Conservation (phyloP, 805 yeast species). For the Danielia oregonensis region DNA sequence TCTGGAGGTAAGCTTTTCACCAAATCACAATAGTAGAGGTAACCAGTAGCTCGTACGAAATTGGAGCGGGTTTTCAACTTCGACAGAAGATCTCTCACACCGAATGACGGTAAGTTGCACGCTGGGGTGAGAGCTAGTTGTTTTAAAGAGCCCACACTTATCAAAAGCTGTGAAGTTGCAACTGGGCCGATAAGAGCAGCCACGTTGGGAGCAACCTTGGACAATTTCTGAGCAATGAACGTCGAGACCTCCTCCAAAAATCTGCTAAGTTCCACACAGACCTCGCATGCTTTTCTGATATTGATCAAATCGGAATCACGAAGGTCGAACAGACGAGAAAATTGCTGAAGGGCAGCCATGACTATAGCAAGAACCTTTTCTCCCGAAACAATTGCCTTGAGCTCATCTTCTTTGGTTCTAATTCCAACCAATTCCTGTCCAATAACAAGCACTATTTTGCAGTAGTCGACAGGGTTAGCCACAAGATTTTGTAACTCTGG, state of each 20-base stretch:
- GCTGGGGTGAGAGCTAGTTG: constrained; percentile 70
- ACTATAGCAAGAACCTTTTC: constrained; percentile 70
- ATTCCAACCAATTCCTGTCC: constrained; percentile 43
- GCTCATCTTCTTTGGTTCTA: constrained; percentile 26
- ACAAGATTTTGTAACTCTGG: constrained; percentile 68
- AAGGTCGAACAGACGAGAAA: constrained; percentile 6
- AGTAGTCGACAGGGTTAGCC: constrained; percentile 59
- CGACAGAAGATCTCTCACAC: constrained; percentile 44
- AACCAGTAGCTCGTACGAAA: constrained; percentile 64
- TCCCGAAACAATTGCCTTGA: constrained; percentile 45
- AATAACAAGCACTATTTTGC: constrained; percentile 46
- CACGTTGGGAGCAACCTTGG: constrained; percentile 73
- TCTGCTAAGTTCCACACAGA: constrained; percentile 43
- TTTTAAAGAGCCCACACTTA: constrained; percentile 63
- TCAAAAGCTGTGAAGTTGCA: constrained; percentile 69
- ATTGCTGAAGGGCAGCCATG: constrained; percentile 62
- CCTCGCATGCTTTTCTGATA: constrained; percentile 44
- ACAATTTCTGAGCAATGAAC: constrained; percentile 55
- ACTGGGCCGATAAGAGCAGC: constrained; percentile 67
- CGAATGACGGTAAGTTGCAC: constrained; percentile 79
- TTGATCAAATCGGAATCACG: constrained; percentile 29
- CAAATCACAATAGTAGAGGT: constrained; percentile 56
- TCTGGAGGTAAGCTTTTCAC: constrained; percentile 59
- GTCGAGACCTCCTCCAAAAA: constrained; percentile 42
- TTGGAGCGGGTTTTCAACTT: constrained; percentile 23